Evolutionary conservation across 2,329 filamentous ascomycete genomes (phyloP), one percentile per base, ranked within the genome.

Genomic region (Aspergillus proliferans): DNA sequence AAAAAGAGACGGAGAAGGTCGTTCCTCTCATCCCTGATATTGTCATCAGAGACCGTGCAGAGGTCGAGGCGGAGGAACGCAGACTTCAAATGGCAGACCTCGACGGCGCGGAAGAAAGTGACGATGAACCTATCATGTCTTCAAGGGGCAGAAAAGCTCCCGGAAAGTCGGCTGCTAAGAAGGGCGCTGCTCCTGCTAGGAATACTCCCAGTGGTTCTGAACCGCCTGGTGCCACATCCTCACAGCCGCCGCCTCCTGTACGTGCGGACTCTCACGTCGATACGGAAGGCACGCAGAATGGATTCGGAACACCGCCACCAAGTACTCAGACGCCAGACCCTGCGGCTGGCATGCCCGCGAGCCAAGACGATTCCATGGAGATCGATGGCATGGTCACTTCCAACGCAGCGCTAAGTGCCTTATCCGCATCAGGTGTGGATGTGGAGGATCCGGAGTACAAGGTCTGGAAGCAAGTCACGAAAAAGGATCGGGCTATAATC

Each of bases 401-500:
- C 2, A 74, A 88, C 36, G 85, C 82, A 56, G 84, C 85, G 46
- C 80, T 82, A 1, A 78, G 87, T 48, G 81, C 81, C 14, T 78
- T 86, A 50, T 80, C 81, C 26, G 79, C 76, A 12, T 87, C 94
- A 58, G 88, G 95, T 58, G 79, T 81, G 10, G 89, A 89, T 57
- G 83, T 94, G 58, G 91, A 97, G 59, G 91, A 97, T 50, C 73
- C 80, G 2, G 92, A 96, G 64, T 95, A 93, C 72, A 95, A 94
- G 67, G 87, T 93, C 33, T 98, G 94, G 93, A 98, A 97, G 73
- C 92, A 97, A 69, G 89, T 95, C 38, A 98, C 93, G 2, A 97
- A 97, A 72, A 96, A 93, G 66, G 91, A 95, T 62, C 85, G 93
- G 53, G 93, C 93, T 3, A 75, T 86, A 21, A 83, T 92, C 47